These are phyloP conservation scores for Guyanaporus albipodus DNA, from an alignment of 768 basidiomycete genomes.

Conservation along the genomic window DNA sequence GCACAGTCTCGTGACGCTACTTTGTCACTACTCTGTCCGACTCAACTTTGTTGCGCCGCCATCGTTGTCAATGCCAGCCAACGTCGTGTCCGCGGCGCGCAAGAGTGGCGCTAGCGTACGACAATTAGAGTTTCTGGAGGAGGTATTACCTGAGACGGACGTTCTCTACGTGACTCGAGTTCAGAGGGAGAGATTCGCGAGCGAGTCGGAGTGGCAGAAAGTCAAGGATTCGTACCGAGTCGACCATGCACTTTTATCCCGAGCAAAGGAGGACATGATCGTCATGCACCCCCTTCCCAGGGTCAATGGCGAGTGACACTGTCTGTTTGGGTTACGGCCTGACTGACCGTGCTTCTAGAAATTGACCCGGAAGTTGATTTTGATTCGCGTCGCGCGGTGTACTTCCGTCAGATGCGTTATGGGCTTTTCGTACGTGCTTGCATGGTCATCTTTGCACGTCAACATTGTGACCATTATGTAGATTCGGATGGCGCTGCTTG, in stretches of 20 bases:
- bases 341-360: constrained; percentile 50
- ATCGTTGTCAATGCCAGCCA: constrained; percentile 84
- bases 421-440: constrained; percentile 81
- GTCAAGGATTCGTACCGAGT: constrained; percentile 92
- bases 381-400: constrained; percentile 88
- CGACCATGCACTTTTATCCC: constrained; percentile 88
- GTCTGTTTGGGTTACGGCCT: neutral
- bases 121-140: constrained; percentile 85
- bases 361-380: constrained; percentile 99
- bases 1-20: constrained; percentile 88
- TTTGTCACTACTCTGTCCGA: constrained; percentile 88
- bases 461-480: constrained; percentile 28
- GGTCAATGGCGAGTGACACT: constrained; percentile 66
- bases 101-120: constrained; percentile 77
- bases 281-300: constrained; percentile 99
- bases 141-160: constrained; percentile 88
- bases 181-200: constrained; percentile 90
- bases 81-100: constrained; percentile 76
- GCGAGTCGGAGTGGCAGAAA: constrained; percentile 77
- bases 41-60: constrained; percentile 94
- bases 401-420: constrained; percentile 98
- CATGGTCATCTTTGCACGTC: neutral
- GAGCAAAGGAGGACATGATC: constrained; percentile 96
- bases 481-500: constrained; percentile 80
- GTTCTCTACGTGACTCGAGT: constrained; percentile 96